phyloP scores from a whole-genome alignment of 768 basidiomycete species.

The Serendipita vermifera region DNA sequence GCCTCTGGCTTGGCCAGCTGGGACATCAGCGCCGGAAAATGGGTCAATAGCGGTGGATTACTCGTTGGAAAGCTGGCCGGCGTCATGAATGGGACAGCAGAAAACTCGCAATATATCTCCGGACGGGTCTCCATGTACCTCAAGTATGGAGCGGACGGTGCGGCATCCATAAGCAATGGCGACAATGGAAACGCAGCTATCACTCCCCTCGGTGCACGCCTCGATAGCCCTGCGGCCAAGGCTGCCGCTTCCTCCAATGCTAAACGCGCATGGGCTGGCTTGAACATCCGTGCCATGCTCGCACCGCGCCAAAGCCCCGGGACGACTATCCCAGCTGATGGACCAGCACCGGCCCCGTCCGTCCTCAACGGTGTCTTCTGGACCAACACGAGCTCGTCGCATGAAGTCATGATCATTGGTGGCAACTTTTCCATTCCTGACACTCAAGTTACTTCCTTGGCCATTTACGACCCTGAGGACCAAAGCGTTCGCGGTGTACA shows the following conservation, averaged over 20 bases:
- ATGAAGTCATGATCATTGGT: conserved; percentile 58
- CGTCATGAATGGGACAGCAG: conserved; percentile 48
- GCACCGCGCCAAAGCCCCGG: conserved; percentile 38
- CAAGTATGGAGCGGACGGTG: conserved; percentile 61
- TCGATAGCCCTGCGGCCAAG: conserved; percentile 30
- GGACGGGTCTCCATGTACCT: conserved; percentile 47
- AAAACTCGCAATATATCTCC: conserved; percentile 47
- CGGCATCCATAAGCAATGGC: conserved; percentile 65
- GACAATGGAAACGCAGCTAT: conserved; percentile 41
- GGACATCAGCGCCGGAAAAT: conserved; percentile 44
- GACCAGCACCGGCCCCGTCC: conserved; percentile 56
- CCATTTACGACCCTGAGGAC: conserved; percentile 51
- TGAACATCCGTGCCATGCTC: conserved; percentile 27
- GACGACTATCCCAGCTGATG: conserved; percentile 39
- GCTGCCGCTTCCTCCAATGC: conserved; percentile 21
- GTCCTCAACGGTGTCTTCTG: conserved; percentile 82
- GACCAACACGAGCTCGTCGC: conserved; percentile 58
- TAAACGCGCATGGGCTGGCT: conserved; percentile 30
- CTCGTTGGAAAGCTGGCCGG: conserved; percentile 57
- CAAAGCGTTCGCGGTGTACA: conserved; percentile 39
- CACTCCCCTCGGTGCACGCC: conserved; percentile 45
- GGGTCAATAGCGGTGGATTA: conserved; percentile 68
- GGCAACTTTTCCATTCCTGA: conserved; percentile 71
- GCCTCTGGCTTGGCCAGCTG: conserved; percentile 56
- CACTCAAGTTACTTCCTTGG: conserved; percentile 35